Evolutionary conservation across 345 rosid genomes (phyloP).

Genomic region (Aethionema arabicum): DNA sequence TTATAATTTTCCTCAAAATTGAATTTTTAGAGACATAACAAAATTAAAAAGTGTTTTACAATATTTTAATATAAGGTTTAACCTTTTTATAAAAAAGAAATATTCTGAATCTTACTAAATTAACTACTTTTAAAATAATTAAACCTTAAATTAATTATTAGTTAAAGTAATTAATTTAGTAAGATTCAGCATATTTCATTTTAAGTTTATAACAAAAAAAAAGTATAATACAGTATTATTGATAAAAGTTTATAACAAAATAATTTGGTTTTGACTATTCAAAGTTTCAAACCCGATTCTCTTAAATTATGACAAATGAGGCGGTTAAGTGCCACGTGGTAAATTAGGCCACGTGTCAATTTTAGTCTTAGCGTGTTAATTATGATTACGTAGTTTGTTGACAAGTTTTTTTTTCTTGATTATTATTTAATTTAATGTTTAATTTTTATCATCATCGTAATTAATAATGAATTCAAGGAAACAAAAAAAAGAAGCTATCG

Average conservation of each 20-base stretch:
- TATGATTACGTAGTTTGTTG: constrained; percentile 35
- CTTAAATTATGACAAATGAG: background rate
- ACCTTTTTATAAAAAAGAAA: no score
- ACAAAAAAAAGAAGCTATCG: constrained; percentile 1
- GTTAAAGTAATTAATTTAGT: no score
- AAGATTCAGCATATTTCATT: no score
- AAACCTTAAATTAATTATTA: no score
- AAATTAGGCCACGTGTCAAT: constrained; percentile 27
- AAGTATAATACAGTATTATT: no score
- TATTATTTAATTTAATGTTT: no score
- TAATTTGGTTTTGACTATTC: constrained; percentile 23
- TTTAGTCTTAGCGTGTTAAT: constrained; percentile 26
- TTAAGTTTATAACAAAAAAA: background rate
- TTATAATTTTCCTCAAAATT: background rate
- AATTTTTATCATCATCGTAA: background rate
- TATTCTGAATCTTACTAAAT: no score
- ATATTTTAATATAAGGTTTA: no score
- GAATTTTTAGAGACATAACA: background rate
- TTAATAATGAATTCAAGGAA: background rate
- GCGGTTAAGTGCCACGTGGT: constrained; percentile 2
- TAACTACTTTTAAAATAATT: no score
- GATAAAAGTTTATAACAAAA: background rate
- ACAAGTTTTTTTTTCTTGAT: background rate
- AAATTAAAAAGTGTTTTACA: no score
- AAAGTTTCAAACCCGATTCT: constrained; percentile 2